Evolutionary conservation across 306 rosid species (phyloP), one percentile per base, ranked within the genome.

Genomic region (Dryas drummondii): DNA sequence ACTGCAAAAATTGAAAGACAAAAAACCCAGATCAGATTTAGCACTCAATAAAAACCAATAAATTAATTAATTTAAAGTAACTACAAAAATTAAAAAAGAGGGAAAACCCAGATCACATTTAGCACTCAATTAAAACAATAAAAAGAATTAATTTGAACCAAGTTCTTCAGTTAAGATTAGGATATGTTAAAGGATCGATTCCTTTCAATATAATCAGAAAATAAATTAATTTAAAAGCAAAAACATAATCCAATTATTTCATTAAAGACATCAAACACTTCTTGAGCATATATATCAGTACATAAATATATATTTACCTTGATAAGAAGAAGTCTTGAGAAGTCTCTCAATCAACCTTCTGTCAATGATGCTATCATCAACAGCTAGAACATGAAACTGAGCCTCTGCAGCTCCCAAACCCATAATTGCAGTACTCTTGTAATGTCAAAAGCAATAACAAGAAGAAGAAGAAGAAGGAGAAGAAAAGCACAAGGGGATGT

Each of bases 361-460:
- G 60, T 93, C 98, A 78, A 93, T 72, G 8, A 84, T 47, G 77
- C 93, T 86, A 37, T 93, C 98, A 84, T 93, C 97, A 58, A 93
- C 98, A 66, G 97, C 98, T 82, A 93, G 72, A 64, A 93, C 97
- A 76, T 91, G 98, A 54, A 89, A 91, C 73, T 79, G 93, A 9
- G 86, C 44, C 57, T 86, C 86, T 17, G 83, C 64, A 82, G 83
- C 75, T 13, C 66, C 26, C 79, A 91, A 53, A 72, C 80, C 92
- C 97, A 93, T 93, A 45, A 66, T 54, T 60, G 14, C 17, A 22
- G 49, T 13, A 15, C 27, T n/a, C 26, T 4, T 2, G 22, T n/a
- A 6, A 55, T 57, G 50, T n/a, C 26, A 7, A 13, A 60, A 27
- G 57, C 65, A 5, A 49, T 7, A 37, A 26, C 70, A 50, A 0